Evolutionary conservation across 1,284 basidiomycete genomes (phyloP).

Genomic region (Coniferiporia weirii): DNA sequence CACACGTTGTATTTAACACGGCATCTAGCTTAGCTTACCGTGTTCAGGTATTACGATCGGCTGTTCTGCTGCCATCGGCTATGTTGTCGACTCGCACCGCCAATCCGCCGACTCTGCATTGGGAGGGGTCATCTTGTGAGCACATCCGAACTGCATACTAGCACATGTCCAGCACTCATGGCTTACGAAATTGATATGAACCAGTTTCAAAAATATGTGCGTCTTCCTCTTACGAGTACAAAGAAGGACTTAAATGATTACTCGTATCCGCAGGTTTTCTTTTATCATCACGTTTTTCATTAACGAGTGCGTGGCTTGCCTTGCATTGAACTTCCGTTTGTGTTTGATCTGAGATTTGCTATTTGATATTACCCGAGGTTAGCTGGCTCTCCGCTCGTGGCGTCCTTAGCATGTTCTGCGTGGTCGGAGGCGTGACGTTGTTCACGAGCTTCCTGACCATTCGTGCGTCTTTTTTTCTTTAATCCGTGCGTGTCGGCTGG

Average conservation of each 20-base stretch:
- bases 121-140: constrained; percentile 19
- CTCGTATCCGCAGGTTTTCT: constrained; percentile 15
- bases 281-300: constrained; percentile 22
- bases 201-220: constrained; percentile 19
- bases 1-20: background rate
- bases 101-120: constrained; percentile 21
- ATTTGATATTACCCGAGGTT: background rate
- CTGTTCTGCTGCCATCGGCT: constrained; percentile 21
- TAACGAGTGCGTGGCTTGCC: constrained; percentile 19
- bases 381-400: constrained; percentile 19
- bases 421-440: constrained; percentile 17
- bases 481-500: background rate
- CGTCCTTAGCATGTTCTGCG: constrained; percentile 18
- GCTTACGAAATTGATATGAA: background rate
- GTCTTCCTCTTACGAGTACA: background rate
- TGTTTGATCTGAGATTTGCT: too few relatives aligned
- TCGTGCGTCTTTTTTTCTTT: constrained; percentile 13
- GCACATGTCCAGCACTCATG: too few relatives aligned
- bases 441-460: constrained; percentile 20
- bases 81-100: constrained; percentile 23
- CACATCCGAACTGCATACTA: too few relatives aligned
- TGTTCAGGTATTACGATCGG: constrained; percentile 18
- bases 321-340: too few relatives aligned
- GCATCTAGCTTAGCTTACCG: background rate
- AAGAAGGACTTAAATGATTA: too few relatives aligned